These are phyloP conservation scores for Solanum chilense DNA, from an alignment of 257 asterid species.

Conservation along the genomic window DNA sequence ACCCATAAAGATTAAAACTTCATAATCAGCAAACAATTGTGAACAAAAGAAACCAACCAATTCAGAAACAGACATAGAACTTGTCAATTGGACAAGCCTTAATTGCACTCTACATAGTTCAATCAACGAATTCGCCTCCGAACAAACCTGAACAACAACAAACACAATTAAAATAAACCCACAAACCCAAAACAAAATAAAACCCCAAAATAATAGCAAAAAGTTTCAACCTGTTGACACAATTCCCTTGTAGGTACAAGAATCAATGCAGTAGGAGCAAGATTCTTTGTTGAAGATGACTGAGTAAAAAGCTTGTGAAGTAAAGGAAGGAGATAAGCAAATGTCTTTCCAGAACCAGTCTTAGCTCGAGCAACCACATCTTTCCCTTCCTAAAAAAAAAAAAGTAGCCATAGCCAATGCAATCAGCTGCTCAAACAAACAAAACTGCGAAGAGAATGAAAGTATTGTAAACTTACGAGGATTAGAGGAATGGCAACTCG, in stretches of 20 bases:
- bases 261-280: slow-evolving; percentile 63
- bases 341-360: slow-evolving; percentile 97
- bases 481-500: slow-evolving; percentile 74
- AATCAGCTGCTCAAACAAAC: neutral
- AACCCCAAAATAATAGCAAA: neutral
- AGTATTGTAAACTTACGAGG: slow-evolving; percentile 23
- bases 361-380: slow-evolving; percentile 95
- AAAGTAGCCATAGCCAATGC: neutral
- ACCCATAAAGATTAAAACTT: neutral
- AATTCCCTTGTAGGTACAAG: slow-evolving; percentile 91
- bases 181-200: neutral
- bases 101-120: slow-evolving; percentile 76
- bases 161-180: neutral
- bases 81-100: slow-evolving; percentile 63
- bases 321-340: slow-evolving; percentile 80
- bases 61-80: slow-evolving; percentile 63
- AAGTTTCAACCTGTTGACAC: slow-evolving; percentile 59
- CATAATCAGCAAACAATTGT: neutral
- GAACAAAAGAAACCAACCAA: slow-evolving; percentile 41
- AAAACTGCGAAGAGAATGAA: neutral
- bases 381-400: slow-evolving; percentile 62
- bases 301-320: slow-evolving; percentile 79
- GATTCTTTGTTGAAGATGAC: slow-evolving; percentile 18
- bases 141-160: slow-evolving; percentile 40
- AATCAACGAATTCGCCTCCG: slow-evolving; percentile 52